Conservation (phyloP, 768 basidiomycete genomes). For the Amanita pseudoporphyria region DNA sequence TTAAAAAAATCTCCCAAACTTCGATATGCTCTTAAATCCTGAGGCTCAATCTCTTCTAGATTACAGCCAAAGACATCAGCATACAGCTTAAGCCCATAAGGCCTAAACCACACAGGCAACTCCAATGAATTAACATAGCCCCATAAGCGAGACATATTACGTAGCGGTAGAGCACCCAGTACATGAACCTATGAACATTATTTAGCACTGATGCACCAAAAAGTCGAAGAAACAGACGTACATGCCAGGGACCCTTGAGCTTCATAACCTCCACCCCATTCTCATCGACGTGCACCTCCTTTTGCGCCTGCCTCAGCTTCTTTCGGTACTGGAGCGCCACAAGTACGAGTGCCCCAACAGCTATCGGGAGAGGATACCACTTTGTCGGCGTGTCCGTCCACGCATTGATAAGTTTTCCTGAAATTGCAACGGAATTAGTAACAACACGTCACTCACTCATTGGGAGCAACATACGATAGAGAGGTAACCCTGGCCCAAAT, state of each 20-base stretch:
- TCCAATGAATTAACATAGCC: conserved; percentile 91
- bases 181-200: conserved; percentile 97
- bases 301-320: conserved; percentile 35
- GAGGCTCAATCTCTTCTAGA: conserved; percentile 78
- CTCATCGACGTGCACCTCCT: conserved; percentile 71
- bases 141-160: conserved; percentile 95
- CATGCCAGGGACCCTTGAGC: conserved; percentile 91
- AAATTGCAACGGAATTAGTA: conserved; percentile 4
- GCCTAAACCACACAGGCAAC: conserved; percentile 93
- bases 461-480: conserved; percentile 37
- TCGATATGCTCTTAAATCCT: conserved; percentile 69
- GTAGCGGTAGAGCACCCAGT: conserved; percentile 86
- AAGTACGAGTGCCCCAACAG: conserved; percentile 83
- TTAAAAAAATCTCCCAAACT: conserved; percentile 97
- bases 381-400: conserved; percentile 85
- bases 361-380: conserved; percentile 93
- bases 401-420: conserved; percentile 61
- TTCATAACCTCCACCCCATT: conserved; percentile 74
- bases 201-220: no score
- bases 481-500: conserved; percentile 26
- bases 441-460: not conserved
- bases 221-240: conserved; percentile 25
- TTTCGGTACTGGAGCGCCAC: conserved; percentile 70
- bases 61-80: conserved; percentile 88
- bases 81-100: conserved; percentile 80